Percentiles rank a stretch among this genome's conserved stretches.
Conservation (phyloP, 257 asterid genomes). For the Anisodus acutangulus region DNA sequence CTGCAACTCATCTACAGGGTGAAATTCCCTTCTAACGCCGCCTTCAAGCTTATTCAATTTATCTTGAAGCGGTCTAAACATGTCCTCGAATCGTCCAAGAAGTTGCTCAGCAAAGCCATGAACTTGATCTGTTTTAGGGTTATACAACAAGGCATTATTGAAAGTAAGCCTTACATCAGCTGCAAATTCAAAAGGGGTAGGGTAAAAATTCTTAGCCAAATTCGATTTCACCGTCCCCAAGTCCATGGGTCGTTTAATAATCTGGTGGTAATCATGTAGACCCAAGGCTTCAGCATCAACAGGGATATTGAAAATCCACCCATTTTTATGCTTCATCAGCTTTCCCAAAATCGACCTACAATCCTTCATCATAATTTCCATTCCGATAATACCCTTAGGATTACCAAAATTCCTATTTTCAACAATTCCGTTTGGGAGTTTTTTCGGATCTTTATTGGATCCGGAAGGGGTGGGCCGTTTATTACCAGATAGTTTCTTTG, state of each 20-base stretch:
- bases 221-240: constrained; percentile 84
- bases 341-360: constrained; percentile 68
- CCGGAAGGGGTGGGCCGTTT: constrained; percentile 55
- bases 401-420: constrained; percentile 39
- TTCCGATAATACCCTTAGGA: constrained; percentile 33
- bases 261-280: constrained; percentile 86
- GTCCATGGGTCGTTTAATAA: constrained; percentile 94
- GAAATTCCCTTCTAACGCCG: constrained; percentile 37
- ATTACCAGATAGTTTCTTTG: constrained; percentile 56
- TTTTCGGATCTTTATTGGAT: constrained; percentile 48
- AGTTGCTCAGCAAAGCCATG: constrained; percentile 68
- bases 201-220: constrained; percentile 54
- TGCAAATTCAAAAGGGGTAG: constrained; percentile 70
- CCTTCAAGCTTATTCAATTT: constrained; percentile 39
- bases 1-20: constrained; percentile 65
- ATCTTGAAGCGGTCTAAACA: constrained; percentile 71
- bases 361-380: constrained; percentile 66
- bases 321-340: constrained; percentile 66
- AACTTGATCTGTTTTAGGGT: constrained; percentile 78
- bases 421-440: constrained; percentile 43
- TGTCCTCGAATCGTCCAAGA: constrained; percentile 65
- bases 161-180: constrained; percentile 82
- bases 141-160: constrained; percentile 87
- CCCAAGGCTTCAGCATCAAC: constrained; percentile 71
- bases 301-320: constrained; percentile 66